Evolutionary conservation across 225 moss, liverwort and hornwort species (phyloP).

Genomic region (Bryoerythrophyllum caledonicum): DNA sequence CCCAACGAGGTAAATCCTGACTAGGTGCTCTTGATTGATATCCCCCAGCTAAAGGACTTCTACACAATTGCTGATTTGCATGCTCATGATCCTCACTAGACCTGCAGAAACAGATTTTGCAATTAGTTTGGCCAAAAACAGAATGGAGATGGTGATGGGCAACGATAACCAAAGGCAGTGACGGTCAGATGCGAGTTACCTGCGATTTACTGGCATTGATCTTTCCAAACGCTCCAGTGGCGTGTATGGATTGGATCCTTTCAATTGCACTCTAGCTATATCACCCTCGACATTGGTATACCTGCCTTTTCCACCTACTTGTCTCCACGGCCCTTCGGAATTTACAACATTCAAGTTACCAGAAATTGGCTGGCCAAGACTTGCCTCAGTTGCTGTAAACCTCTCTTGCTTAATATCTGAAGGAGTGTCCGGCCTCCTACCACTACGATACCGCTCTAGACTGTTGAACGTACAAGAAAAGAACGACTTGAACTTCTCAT

Average conservation of each 20-base stretch:
- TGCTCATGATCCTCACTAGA: slow-evolving; percentile 38
- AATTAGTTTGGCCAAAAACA: neutral
- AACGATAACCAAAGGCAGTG: no score
- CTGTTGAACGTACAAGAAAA: slow-evolving; percentile 57
- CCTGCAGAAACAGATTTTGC: slow-evolving; percentile 28
- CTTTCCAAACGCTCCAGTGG: slow-evolving; percentile 25
- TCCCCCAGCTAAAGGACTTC: slow-evolving; percentile 21
- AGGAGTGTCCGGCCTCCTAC: slow-evolving; percentile 62
- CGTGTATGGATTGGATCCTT: slow-evolving; percentile 17
- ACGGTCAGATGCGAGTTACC: slow-evolving; percentile 30
- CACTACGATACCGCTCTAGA: slow-evolving; percentile 45
- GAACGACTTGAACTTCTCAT: slow-evolving; percentile 55
- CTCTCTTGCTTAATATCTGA: slow-evolving; percentile 35
- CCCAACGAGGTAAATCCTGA: slow-evolving; percentile 27
- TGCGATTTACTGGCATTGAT: slow-evolving; percentile 20
- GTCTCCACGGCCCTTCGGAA: slow-evolving; percentile 39
- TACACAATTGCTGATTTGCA: slow-evolving; percentile 1
- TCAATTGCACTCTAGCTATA: slow-evolving; percentile 25
- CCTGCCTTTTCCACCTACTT: slow-evolving; percentile 35
- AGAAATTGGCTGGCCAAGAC: slow-evolving; percentile 13
- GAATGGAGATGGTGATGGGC: no score
- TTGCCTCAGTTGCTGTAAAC: slow-evolving; percentile 22
- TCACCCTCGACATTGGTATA: slow-evolving; percentile 25
- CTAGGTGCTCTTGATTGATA: slow-evolving; percentile 30
- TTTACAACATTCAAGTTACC: slow-evolving; percentile 26